Percentiles rank a stretch among this genome's conserved stretches.
Evolutionary conservation across 176 grass and related monocot species (phyloP).

Genomic region (Musa acuminata): DNA sequence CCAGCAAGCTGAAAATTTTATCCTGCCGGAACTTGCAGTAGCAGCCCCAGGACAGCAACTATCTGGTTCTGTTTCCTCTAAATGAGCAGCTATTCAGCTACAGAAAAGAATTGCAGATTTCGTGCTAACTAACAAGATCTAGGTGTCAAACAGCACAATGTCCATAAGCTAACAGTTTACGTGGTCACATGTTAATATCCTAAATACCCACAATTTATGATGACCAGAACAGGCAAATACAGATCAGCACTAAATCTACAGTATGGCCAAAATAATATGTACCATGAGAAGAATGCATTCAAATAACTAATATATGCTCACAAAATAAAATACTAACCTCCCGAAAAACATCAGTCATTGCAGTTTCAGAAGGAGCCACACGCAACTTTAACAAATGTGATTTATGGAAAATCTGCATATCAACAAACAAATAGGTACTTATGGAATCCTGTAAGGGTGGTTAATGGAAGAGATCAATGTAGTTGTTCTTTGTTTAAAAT

Average conservation of each 20-base stretch:
- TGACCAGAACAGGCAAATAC: not conserved
- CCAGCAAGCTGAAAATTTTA: too few species aligned
- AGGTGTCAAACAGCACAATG: not conserved
- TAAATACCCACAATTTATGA: not conserved
- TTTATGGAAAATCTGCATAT: constrained; percentile 54
- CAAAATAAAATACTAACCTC: constrained; percentile 45
- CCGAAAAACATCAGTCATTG: constrained; percentile 89
- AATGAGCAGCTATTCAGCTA: too few species aligned
- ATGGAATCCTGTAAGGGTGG: not conserved
- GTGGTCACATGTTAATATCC: not conserved
- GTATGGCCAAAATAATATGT: not conserved
- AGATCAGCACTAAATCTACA: not conserved
- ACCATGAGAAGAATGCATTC: not conserved
- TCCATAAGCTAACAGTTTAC: not conserved
- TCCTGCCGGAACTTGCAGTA: too few species aligned
- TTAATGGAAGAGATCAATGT: too few species aligned
- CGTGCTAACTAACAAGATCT: not conserved
- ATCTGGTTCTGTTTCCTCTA: too few species aligned
- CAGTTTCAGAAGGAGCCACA: constrained; percentile 44
- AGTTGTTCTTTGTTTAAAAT: too few species aligned
- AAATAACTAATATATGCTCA: constrained; percentile 4
- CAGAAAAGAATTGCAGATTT: not conserved
- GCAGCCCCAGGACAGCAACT: too few species aligned
- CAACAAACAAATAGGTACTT: not conserved
- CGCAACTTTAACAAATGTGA: constrained; percentile 52